phyloP scores from a whole-genome alignment of 2,329 filamentous ascomycete species.

The Alternaria rosae region DNA sequence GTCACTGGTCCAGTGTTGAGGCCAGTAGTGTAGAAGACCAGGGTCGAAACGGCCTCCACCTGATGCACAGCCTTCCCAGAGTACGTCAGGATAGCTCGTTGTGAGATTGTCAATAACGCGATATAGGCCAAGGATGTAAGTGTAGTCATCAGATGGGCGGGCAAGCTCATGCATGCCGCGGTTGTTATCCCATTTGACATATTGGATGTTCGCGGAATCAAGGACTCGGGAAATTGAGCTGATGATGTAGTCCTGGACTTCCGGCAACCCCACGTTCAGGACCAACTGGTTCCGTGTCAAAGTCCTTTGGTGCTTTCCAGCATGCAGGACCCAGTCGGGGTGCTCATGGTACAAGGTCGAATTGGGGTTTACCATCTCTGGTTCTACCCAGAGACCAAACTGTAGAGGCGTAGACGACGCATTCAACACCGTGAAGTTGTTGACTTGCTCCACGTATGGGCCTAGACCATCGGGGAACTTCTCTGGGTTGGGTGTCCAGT shows the following conservation, averaged over 20 bases:
- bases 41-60: constrained; percentile 71
- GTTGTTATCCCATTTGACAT: constrained; percentile 75
- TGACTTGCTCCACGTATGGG: constrained; percentile 60
- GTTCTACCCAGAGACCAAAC: constrained; percentile 73
- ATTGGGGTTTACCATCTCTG: constrained; percentile 71
- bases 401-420: constrained; percentile 57
- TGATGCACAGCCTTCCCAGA: constrained; percentile 72
- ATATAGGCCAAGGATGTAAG: constrained; percentile 71
- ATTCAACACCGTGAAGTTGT: constrained; percentile 57
- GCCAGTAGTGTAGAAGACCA: constrained; percentile 69
- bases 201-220: constrained; percentile 61
- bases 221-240: constrained; percentile 62
- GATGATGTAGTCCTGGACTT: constrained; percentile 71
- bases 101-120: constrained; percentile 68
- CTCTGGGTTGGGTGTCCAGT: constrained; percentile 67
- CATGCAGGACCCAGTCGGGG: constrained; percentile 69
- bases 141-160: constrained; percentile 62
- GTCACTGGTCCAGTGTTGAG: constrained; percentile 71
- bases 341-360: constrained; percentile 68
- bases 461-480: constrained; percentile 66
- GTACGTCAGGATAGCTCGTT: constrained; percentile 65
- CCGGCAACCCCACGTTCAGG: constrained; percentile 65
- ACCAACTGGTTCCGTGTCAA: constrained; percentile 67
- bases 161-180: constrained; percentile 68
- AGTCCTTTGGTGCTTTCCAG: constrained; percentile 64